Percentiles rank a stretch among this genome's conserved stretches.
Conservation (phyloP, 768 basidiomycete genomes). For the Amanita muscaria region DNA sequence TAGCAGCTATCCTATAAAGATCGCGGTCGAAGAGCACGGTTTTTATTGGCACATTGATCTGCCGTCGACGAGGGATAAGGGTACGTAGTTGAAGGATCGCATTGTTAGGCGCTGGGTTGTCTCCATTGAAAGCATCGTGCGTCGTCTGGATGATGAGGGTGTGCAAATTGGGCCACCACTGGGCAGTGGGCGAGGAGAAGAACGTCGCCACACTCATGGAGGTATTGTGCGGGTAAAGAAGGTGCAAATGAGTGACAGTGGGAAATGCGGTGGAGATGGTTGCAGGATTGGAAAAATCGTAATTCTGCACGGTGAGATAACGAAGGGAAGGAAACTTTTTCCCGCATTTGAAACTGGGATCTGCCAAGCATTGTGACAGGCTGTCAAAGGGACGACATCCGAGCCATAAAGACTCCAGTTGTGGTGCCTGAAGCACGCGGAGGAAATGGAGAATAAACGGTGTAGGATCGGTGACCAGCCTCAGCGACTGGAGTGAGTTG, state of each 20-base stretch:
- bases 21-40: conserved; percentile 24
- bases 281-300: conserved; percentile 15
- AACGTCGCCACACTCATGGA: not conserved
- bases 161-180: conserved; percentile 18
- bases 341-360: conserved; percentile 13
- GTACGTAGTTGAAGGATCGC: conserved; percentile 13
- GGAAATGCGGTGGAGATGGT: conserved; percentile 21
- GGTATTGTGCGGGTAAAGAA: conserved; percentile 16
- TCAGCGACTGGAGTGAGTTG: conserved; percentile 21
- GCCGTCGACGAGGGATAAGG: conserved; percentile 14
- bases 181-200: conserved; percentile 13
- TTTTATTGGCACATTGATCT: conserved; percentile 13
- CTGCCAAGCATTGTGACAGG: conserved; percentile 13
- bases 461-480: conserved; percentile 17
- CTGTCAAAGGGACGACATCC: conserved; percentile 19
- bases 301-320: conserved; percentile 24
- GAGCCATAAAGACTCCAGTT: conserved; percentile 29
- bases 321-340: conserved; percentile 23
- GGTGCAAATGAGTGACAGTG: conserved; percentile 23
- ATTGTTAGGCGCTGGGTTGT: conserved; percentile 2
- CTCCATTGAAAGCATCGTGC: conserved; percentile 14
- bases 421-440: conserved; percentile 18
- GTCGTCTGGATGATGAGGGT: conserved; percentile 22
- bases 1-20: conserved; percentile 12
- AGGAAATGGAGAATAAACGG: conserved; percentile 21